Conservation (phyloP, 495 filamentous ascomycete genomes). For the Penicillium ochrochloron region DNA sequence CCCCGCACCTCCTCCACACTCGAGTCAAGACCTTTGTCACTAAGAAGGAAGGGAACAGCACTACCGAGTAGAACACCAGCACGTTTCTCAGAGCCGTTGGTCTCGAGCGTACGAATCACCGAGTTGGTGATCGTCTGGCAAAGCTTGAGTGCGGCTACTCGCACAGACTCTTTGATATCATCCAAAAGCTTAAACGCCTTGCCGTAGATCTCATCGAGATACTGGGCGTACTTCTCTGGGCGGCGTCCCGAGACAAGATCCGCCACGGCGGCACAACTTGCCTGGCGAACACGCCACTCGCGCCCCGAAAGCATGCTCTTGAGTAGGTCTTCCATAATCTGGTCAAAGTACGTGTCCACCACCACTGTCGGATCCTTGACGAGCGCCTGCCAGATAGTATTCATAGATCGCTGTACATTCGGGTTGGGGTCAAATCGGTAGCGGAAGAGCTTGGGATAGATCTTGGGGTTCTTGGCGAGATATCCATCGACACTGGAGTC, state of each 20-base stretch:
- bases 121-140: constrained; percentile 81
- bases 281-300: constrained; percentile 92
- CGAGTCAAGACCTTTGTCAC: constrained; percentile 86
- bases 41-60: constrained; percentile 87
- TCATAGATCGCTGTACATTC: constrained; percentile 92
- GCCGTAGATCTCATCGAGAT: constrained; percentile 82
- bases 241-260: constrained; percentile 80
- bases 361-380: constrained; percentile 80
- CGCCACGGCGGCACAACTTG: constrained; percentile 86
- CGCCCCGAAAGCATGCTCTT: constrained; percentile 77
- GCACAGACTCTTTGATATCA: constrained; percentile 91
- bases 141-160: constrained; percentile 76
- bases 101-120: constrained; percentile 83
- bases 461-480: constrained; percentile 78
- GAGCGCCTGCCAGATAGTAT: constrained; percentile 92
- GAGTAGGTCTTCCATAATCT: constrained; percentile 83
- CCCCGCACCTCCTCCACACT: constrained; percentile 80
- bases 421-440: constrained; percentile 95
- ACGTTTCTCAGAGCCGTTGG: constrained; percentile 69
- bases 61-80: constrained; percentile 78
- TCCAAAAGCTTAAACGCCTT: constrained; percentile 81
- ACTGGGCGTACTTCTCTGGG: constrained; percentile 78
- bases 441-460: constrained; percentile 92
- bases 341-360: constrained; percentile 76
- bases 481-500: constrained; percentile 78